Conservation (phyloP, 2,329 filamentous ascomycete genomes). For the Ilyonectria mors-panacis region DNA sequence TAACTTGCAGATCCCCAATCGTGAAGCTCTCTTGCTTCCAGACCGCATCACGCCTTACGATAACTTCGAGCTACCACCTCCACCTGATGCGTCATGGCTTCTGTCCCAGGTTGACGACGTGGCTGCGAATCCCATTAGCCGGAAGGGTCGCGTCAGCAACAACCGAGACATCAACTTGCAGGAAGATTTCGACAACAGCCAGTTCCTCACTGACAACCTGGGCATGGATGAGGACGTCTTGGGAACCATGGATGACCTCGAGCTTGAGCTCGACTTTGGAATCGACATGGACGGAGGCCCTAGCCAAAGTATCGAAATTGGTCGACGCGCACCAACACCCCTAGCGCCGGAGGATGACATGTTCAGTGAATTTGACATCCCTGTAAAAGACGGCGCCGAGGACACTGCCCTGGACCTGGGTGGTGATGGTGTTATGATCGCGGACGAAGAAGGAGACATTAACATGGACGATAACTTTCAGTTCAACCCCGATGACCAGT, state of each 20-base stretch:
- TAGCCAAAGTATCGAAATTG: conserved; percentile 84
- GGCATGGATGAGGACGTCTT: conserved; percentile 71
- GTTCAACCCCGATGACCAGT: conserved; percentile 73
- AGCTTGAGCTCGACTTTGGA: conserved; percentile 81
- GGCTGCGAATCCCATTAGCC: conserved; percentile 66
- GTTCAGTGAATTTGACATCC: conserved; percentile 74
- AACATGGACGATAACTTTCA: conserved; percentile 77
- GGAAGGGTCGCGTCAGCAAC: conserved; percentile 71
- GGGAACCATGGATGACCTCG: conserved; percentile 75
- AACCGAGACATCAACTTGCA: conserved; percentile 78
- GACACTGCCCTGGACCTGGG: conserved; percentile 70
- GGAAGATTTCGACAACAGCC: conserved; percentile 81
- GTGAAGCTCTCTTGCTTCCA: conserved; percentile 88
- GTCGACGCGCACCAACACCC: conserved; percentile 84
- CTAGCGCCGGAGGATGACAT: conserved; percentile 78
- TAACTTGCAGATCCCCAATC: conserved; percentile 84
- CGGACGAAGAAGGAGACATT: conserved; percentile 75
- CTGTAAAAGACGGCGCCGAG: conserved; percentile 70
- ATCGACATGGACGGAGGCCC: conserved; percentile 79
- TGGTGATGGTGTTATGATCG: conserved; percentile 70
- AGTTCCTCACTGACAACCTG: conserved; percentile 81
- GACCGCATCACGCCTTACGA: conserved; percentile 96
- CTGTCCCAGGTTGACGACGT: conserved; percentile 81
- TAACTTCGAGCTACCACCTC: conserved; percentile 81
- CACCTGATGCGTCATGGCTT: conserved; percentile 89